Base-by-base conservation (phyloP, 225 moss, liverwort and hornwort genomes). In the Sphagnum contortum region DNA sequence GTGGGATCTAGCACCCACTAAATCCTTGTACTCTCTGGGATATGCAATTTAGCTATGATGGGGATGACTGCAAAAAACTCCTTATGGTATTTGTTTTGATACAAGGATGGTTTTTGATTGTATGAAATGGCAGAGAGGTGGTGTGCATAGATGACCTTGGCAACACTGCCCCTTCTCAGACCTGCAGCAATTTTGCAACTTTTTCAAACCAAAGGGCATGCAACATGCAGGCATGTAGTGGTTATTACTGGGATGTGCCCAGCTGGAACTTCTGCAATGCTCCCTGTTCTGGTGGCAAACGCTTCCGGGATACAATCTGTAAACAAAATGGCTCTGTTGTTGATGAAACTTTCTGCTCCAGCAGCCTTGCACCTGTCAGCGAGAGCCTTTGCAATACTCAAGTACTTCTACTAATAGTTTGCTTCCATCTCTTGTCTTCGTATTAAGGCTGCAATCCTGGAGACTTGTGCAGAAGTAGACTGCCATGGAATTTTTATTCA, bases 241-340 rank as follows among this genome's bases (percentile, higher is more conserved):
- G 46, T 0, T 74, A 76, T 1, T 75, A 76, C 62, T 96, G 95
- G 95, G 84, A 87, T 8, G 67, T 68, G 2, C 76, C 72, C 2
- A 12, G 53, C 3, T 96, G 95, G 90, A 84, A 87, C 53, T 88
- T 80, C 63, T 96, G 90, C 66, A 96, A 96, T 71, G 75, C 88
- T 3, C 95, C 95, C 4, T 96, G 95, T 66, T 75, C 81, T 14
- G 69, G 60, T 64, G 92, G 92, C 3, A 67, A 69, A 46, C 84
- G 61, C 10, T 70, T 73, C 44, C 77, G 92, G 61, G 70, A 73
- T 45, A 46, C 68, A 4, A 49, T 83, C 47, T 96, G 92, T 60
- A 68, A 72, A 66, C 81, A 71, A 45, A 65, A 61, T 47, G 62
- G 45, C 8, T 45, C 73, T 9, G 72, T 80, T 65, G 71, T 64